These are phyloP conservation scores for Penicillium coffeae DNA, from an alignment of 495 filamentous ascomycete species.

Conservation along the genomic window DNA sequence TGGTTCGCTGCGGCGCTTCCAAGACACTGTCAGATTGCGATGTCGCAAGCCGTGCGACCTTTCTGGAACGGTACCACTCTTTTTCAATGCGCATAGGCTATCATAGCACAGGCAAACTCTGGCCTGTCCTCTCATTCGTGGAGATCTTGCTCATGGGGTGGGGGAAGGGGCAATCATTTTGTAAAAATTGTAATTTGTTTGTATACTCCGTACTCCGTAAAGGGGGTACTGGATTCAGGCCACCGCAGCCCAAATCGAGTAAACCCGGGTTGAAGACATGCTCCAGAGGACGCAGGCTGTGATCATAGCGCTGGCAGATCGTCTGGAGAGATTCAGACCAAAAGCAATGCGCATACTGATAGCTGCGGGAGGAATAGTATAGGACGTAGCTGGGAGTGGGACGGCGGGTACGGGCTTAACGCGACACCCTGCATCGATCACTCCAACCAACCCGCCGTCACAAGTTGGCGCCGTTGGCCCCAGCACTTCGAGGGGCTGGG, in stretches of 20 bases:
- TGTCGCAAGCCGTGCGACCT: not conserved
- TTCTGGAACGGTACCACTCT: conserved; percentile 19
- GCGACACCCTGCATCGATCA: conserved; percentile 40
- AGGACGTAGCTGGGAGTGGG: too few species aligned
- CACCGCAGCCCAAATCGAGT: too few species aligned
- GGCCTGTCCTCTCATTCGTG: not conserved
- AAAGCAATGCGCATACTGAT: too few species aligned
- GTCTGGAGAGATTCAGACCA: too few species aligned
- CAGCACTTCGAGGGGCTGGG: conserved; percentile 4
- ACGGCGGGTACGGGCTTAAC: conserved; percentile 23
- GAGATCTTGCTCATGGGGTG: not conserved
- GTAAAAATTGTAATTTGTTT: conserved; percentile 1
- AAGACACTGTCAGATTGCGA: not conserved
- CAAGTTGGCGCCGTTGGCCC: conserved; percentile 21
- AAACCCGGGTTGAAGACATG: too few species aligned
- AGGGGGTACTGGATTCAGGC: too few species aligned
- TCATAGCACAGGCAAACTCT: not conserved
- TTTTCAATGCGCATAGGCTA: conserved; percentile 3
- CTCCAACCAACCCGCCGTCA: conserved; percentile 17
- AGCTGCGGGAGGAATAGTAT: too few species aligned
- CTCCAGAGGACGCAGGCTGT: too few species aligned
- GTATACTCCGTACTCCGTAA: too few species aligned
- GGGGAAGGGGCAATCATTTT: too few species aligned
- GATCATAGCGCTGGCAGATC: too few species aligned
- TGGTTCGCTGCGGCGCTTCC: conserved; percentile 4